Base-by-base conservation (phyloP, 2,329 filamentous ascomycete species). In the Colletotrichum echinochloae region DNA sequence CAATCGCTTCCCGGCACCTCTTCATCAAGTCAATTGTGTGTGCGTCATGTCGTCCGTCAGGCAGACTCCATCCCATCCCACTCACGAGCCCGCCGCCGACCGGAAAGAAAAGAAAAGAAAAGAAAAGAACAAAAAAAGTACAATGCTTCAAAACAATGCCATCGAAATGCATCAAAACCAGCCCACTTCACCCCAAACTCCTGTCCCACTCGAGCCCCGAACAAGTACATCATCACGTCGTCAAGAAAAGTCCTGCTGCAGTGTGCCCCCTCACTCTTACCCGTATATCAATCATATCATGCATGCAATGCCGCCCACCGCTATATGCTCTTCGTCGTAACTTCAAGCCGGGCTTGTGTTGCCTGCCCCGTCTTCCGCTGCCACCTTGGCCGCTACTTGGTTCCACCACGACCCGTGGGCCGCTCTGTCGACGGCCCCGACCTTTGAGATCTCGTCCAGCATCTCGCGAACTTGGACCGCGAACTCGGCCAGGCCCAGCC, bases 381-480 rank as follows among this genome's bases (percentile, higher is more conserved):
- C 52, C 33, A 89, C 83, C 77, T 86, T 88, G 72, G 85, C 84
- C 0, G 89, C 88, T 72, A 93, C 86, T 55, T 84, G 81, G 79
- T 93, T 91, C 84, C 93, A 94, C 91, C 91, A 94, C 52, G 82
- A 76, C 16, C 88, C 88, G 79, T 94, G 92, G 9, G 89, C 86
- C 71, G 88, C 89, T 72, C 90, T 86, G 77, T 94, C 92, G 6
- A 94, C 89, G 5, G 82, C 82, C 18, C 90, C 89, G 4, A 94
- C 86, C 76, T 87, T 87, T 51, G 87, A 86, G 70, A 94, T 81
- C 76, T 91, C 85, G 41, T 93, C 91, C 9, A 92, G 89, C 74
- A 94, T 90, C 59, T 89, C 88, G 39, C 90, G 85, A 18, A 94
- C 89, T 71, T 87, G 88, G 35, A 88, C 87, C 20, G 92, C 90